Percentiles rank a stretch among this genome's conserved stretches.
Evolutionary conservation across 2,329 filamentous ascomycete genomes (phyloP).

Genomic region (Claviceps monticola): DNA sequence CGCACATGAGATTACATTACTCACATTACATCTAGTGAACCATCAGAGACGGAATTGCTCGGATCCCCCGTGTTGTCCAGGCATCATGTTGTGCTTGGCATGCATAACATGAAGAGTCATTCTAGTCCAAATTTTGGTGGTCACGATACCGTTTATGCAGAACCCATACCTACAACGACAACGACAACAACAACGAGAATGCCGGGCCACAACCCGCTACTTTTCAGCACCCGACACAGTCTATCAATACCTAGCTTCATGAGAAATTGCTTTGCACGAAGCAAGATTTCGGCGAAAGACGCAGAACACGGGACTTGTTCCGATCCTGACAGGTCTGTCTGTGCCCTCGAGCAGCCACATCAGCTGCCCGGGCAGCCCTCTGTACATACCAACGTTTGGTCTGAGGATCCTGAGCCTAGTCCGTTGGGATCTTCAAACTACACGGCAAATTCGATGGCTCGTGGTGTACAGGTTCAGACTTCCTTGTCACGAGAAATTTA

Average conservation of each 20-base stretch:
- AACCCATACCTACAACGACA: not conserved
- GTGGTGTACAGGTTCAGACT: slow-evolving; percentile 1
- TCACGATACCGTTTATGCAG: not conserved
- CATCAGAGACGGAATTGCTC: slow-evolving; percentile 2
- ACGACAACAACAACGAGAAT: not conserved
- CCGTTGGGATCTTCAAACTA: not conserved
- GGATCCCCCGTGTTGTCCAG: slow-evolving; percentile 9
- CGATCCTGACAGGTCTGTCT: not conserved
- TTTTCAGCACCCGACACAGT: slow-evolving; percentile 20
- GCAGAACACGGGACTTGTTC: not conserved
- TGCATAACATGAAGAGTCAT: slow-evolving; percentile 6
- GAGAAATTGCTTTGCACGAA: slow-evolving; percentile 8
- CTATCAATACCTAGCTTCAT: slow-evolving; percentile 12
- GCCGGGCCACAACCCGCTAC: slow-evolving; percentile 17
- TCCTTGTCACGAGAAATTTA: slow-evolving; percentile 1
- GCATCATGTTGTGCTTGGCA: slow-evolving; percentile 9
- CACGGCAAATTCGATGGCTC: not conserved
- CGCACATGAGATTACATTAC: slow-evolving; percentile 1
- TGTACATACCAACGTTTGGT: slow-evolving; percentile 17
- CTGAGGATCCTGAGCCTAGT: slow-evolving; percentile 7
- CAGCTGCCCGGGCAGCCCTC: slow-evolving; percentile 5
- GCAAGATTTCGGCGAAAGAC: not conserved
- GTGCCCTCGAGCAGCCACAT: not conserved
- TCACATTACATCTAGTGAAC: slow-evolving; percentile 1
- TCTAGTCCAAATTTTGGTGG: slow-evolving; percentile 5